A percentile compares a stretch with the other conserved stretches of the same genome.
Evolutionary conservation across 306 rosid species (phyloP).

Genomic region (Arachis stenosperma): DNA sequence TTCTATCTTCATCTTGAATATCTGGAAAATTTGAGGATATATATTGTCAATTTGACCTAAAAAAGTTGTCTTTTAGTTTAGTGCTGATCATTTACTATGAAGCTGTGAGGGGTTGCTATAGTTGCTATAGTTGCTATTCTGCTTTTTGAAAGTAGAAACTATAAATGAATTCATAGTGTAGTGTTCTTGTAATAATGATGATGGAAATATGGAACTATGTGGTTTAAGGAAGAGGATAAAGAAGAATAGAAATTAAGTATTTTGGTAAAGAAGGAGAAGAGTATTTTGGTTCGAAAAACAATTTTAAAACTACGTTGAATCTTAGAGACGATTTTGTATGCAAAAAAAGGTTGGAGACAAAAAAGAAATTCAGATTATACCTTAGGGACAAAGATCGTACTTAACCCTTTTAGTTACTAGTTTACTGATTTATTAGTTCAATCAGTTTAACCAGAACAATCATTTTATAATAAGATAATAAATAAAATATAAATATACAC

Average conservation of each 20-base stretch:
- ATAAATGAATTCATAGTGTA: constrained; percentile 29
- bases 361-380: no score
- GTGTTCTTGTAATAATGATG: constrained; percentile 3
- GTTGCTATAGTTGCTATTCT: constrained; percentile 17
- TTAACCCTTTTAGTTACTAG: no score
- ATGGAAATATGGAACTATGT: not conserved
- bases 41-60: constrained; percentile 15
- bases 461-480: no score
- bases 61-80: not conserved
- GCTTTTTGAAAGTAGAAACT: constrained; percentile 18
- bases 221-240: constrained; percentile 25
- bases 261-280: no score
- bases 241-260: not conserved
- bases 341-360: no score
- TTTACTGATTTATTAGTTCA: no score
- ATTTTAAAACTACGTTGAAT: no score
- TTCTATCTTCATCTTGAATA: not conserved
- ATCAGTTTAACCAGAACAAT: no score
- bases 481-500: no score
- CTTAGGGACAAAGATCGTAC: no score
- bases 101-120: constrained; percentile 4
- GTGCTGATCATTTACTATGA: not conserved
- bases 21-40: not conserved
- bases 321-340: no score
- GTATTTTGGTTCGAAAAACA: no score